A percentile compares a stretch with the other conserved stretches of the same genome.
phyloP scores from a whole-genome alignment of 805 yeast species.

The Citeromyces nyonsensis region DNA sequence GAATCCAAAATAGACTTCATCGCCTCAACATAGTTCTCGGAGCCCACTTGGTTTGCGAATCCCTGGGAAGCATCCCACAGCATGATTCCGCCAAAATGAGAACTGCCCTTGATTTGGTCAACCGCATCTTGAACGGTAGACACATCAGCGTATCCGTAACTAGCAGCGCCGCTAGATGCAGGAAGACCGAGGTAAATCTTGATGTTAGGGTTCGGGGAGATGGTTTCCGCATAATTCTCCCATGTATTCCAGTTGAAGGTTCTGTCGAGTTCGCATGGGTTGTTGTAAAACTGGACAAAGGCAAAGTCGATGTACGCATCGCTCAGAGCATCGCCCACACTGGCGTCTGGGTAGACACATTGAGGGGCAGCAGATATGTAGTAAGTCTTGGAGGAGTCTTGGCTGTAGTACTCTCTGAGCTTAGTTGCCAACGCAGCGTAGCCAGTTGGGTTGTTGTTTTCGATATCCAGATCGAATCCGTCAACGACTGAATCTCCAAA shows the following conservation, averaged over 20 bases:
- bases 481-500: slow-evolving; percentile 69
- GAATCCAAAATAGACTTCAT: slow-evolving; percentile 9
- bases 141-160: slow-evolving; percentile 36
- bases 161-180: slow-evolving; percentile 32
- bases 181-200: slow-evolving; percentile 69
- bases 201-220: slow-evolving; percentile 54
- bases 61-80: slow-evolving; percentile 75
- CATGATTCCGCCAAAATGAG: slow-evolving; percentile 57
- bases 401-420: slow-evolving; percentile 22
- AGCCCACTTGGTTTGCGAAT: slow-evolving; percentile 28
- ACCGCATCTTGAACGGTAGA: slow-evolving; percentile 18
- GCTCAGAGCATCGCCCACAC: slow-evolving; percentile 21
- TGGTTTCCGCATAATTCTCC: slow-evolving; percentile 40
- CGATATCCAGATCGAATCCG: slow-evolving; percentile 73
- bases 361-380: slow-evolving; percentile 87
- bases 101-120: slow-evolving; percentile 10
- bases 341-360: slow-evolving; percentile 75
- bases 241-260: slow-evolving; percentile 63
- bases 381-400: slow-evolving; percentile 33
- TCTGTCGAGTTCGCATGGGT: slow-evolving; percentile 39
- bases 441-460: slow-evolving; percentile 45
- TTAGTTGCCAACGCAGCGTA: slow-evolving; percentile 44
- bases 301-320: slow-evolving; percentile 62
- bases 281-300: slow-evolving; percentile 83
- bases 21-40: slow-evolving; percentile 15